Percentiles rank a stretch among this genome's conserved stretches.
Conservation (phyloP, 1,284 basidiomycete species). For the Rhodotorula sp. region DNA sequence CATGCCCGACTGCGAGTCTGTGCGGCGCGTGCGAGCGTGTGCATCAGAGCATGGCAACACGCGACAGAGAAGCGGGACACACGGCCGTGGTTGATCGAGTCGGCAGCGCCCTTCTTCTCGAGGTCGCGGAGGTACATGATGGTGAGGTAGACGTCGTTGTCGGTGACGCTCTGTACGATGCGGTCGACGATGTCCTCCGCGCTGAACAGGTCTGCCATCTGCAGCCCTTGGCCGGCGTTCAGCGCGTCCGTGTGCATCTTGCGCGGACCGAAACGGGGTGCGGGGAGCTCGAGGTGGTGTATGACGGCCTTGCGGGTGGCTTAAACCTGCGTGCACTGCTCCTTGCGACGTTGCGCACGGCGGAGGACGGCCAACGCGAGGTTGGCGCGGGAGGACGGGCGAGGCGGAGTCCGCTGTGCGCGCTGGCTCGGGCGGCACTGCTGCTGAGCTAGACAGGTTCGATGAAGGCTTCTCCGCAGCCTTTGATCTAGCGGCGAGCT, state of each 20-base stretch:
- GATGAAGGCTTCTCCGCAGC: no score
- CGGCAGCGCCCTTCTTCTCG: not conserved
- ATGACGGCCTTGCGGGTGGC: no score
- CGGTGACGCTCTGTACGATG: constrained; percentile 2
- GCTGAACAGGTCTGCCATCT: constrained; percentile 7
- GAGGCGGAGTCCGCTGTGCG: no score
- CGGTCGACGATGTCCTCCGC: constrained; percentile 24
- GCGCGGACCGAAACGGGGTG: no score
- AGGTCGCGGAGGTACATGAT: constrained; percentile 11
- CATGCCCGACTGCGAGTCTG: constrained; percentile 10
- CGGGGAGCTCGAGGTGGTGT: not conserved
- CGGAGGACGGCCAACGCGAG: no score
- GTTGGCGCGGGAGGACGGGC: no score
- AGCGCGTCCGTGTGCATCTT: not conserved
- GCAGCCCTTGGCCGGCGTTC: not conserved
- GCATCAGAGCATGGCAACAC: not conserved
- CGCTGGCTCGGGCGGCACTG: no score
- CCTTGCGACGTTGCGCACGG: no score
- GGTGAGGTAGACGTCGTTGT: not conserved
- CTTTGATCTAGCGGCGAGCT: no score
- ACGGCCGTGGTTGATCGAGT: constrained; percentile 18
- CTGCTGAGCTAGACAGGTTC: no score
- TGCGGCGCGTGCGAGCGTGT: not conserved
- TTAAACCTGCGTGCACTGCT: no score
- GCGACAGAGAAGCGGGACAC: not conserved